These are phyloP conservation scores for Sphagnurus paluster DNA, from an alignment of 1,284 basidiomycete genomes.

Conservation along the genomic window DNA sequence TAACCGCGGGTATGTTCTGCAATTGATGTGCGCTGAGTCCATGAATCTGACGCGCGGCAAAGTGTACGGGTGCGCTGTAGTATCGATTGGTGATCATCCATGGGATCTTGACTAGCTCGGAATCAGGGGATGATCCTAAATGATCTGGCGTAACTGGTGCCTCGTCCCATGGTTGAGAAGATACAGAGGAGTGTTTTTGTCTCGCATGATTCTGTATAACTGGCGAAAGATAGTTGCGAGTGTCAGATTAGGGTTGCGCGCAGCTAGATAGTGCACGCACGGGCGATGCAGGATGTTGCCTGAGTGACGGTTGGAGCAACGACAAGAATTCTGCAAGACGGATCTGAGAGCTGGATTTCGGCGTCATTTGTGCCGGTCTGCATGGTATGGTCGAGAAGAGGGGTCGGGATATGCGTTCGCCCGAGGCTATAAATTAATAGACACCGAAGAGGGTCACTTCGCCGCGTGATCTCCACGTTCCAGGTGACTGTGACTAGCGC, in stretches of 20 bases:
- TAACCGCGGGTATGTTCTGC: slow-evolving; percentile 60
- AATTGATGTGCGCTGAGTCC: slow-evolving; percentile 38
- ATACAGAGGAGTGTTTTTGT: slow-evolving; percentile 1
- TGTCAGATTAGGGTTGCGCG: neutral
- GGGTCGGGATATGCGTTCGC: neutral
- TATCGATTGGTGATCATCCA: slow-evolving; percentile 87
- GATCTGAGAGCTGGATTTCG: slow-evolving; percentile 9
- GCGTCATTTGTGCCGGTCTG: slow-evolving; percentile 2
- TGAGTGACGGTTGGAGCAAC: slow-evolving; percentile 42
- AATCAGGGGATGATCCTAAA: slow-evolving; percentile 14
- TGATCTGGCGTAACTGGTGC: slow-evolving; percentile 1
- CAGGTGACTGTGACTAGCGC: too few relatives aligned
- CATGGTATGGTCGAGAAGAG: neutral
- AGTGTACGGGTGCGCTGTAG: slow-evolving; percentile 77
- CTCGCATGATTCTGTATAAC: slow-evolving; percentile 20
- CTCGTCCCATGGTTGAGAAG: neutral
- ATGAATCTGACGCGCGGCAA: slow-evolving; percentile 51
- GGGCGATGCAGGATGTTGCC: slow-evolving; percentile 44
- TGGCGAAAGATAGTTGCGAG: slow-evolving; percentile 10
- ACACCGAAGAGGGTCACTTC: too few relatives aligned
- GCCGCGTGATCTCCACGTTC: too few relatives aligned
- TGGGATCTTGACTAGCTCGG: slow-evolving; percentile 39
- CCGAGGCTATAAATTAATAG: neutral
- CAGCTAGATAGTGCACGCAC: slow-evolving; percentile 35
- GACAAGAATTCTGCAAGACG: slow-evolving; percentile 47